phyloP scores from a whole-genome alignment of 2,329 filamentous ascomycete species.

The Chalaropsis thielavioides region DNA sequence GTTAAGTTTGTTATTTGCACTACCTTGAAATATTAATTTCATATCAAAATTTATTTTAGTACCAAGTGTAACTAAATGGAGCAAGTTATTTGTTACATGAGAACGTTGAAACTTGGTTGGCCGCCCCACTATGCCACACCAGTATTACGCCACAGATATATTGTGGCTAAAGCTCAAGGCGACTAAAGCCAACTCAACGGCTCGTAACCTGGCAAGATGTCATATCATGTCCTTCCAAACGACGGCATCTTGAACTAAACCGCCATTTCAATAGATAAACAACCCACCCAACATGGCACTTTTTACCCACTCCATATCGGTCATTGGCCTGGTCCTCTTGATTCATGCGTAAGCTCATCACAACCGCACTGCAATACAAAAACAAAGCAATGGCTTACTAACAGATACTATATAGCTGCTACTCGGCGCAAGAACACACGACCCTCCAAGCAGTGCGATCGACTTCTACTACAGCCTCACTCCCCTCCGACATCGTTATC shows the following conservation, averaged over 20 bases:
- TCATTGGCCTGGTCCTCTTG: constrained; percentile 63
- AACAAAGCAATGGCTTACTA: constrained; percentile 23
- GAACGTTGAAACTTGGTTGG: background rate
- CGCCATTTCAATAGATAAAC: background rate
- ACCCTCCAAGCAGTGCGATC: constrained; percentile 48
- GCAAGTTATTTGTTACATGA: too few relatives aligned
- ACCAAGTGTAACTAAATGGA: too few relatives aligned
- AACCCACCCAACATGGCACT: constrained; percentile 8
- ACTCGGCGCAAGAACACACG: constrained; percentile 89
- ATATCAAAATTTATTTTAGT: too few relatives aligned
- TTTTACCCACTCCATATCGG: constrained; percentile 25
- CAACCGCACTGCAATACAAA: background rate
- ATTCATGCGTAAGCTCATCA: constrained; percentile 57
- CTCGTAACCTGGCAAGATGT: background rate
- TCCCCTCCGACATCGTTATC: constrained; percentile 75
- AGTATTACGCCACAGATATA: background rate
- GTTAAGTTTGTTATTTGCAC: background rate
- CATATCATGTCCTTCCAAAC: background rate
- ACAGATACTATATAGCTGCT: constrained; percentile 49
- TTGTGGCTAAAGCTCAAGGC: constrained; percentile 1
- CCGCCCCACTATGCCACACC: background rate
- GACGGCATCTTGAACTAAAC: background rate
- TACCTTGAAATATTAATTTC: background rate
- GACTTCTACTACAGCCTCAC: constrained; percentile 32
- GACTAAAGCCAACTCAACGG: background rate